Evolutionary conservation across 148 eudicot species (phyloP), one percentile per base, ranked within the genome.

Genomic region (Amaranthus palmeri): DNA sequence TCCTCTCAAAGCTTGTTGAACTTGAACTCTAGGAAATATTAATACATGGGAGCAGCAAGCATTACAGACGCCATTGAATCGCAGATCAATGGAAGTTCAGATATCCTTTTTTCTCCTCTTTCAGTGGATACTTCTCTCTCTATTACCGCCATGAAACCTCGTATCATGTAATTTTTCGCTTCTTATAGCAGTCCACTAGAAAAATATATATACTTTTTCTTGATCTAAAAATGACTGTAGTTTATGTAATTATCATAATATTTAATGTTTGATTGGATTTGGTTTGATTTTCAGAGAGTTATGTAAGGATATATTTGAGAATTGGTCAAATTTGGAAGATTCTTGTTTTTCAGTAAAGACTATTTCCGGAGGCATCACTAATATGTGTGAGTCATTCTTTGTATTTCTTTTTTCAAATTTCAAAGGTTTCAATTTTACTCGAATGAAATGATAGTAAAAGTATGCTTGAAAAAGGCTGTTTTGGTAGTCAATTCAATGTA

Each of bases 351-450:
- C 81, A 11, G 82, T 84, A 0, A 83, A 85, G 71, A 89, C 88
- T 5, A 85, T 95, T 41, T 85, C 99, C 4, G 99, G 99, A 61
- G 99, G 97, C 81, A 91, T 91, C 74, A 91, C 99, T 55, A 95
- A 95, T 84, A 81, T 91, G 52, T 79, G 97, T 95, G 74, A 74
- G 99, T 76, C 13, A 54, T 65, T 68, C 63, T 55, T 43, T 3
- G 3, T 6, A 8, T 44, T 36, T 55, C 36, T 11, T 53, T 13
- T 67, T 8, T 40, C 36, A 59, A n/a, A 14, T 25, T 15, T 69
- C 1, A 50, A 14, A 0, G 3, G 43, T 11, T 61, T 0, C 8
- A 11, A 4, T 4, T 12, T 5, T 54, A 4, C 3, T 2, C 2
- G 3, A 12, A 12, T 54, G 3, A 54, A 56, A 49, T 4, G 51